A percentile compares a stretch with the other conserved stretches of the same genome.
These are phyloP conservation scores for Trichoderma sp. DNA, from an alignment of 2,329 filamentous ascomycete species.

Conservation along the genomic window DNA sequence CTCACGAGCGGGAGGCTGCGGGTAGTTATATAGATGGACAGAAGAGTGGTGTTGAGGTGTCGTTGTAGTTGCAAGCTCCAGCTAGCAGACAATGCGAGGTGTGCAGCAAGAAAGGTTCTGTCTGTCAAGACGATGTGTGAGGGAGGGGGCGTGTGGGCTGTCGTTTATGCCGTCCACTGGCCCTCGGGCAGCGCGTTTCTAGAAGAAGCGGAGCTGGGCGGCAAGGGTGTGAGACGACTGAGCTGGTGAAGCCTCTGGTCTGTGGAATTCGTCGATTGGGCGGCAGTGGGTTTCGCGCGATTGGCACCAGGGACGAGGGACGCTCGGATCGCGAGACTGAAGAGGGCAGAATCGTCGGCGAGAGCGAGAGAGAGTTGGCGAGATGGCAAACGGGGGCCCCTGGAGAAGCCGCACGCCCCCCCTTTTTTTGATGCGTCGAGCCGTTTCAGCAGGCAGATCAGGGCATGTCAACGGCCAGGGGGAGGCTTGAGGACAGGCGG, in stretches of 20 bases:
- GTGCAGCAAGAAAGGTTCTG: slow-evolving; percentile 23
- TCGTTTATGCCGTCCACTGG: slow-evolving; percentile 31
- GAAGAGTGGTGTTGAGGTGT: slow-evolving; percentile 1
- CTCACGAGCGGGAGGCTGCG: slow-evolving; percentile 24
- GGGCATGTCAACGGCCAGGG: slow-evolving; percentile 11
- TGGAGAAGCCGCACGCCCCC: slow-evolving; percentile 10
- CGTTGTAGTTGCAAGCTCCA: slow-evolving; percentile 21
- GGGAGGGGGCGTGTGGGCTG: slow-evolving; percentile 30
- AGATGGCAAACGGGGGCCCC: slow-evolving; percentile 23
- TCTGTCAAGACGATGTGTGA: slow-evolving; percentile 20
- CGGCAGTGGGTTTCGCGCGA: not conserved
- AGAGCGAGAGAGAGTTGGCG: slow-evolving; percentile 13
- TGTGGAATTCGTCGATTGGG: not conserved
- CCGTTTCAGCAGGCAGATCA: slow-evolving; percentile 24
- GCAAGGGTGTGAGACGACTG: slow-evolving; percentile 28
- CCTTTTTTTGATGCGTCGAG: slow-evolving; percentile 20
- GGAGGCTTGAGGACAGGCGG: not conserved
- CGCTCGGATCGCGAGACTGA: slow-evolving; percentile 14
- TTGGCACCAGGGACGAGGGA: not conserved
- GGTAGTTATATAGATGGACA: slow-evolving; percentile 32
- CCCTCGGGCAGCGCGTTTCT: slow-evolving; percentile 34
- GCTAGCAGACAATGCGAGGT: not conserved
- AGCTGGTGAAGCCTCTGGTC: slow-evolving; percentile 6
- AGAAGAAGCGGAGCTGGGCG: slow-evolving; percentile 38
- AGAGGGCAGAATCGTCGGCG: slow-evolving; percentile 17